A percentile compares a stretch with the other conserved stretches of the same genome.
Conservation (phyloP, 345 rosid species). For the Lagerstroemia speciosa region DNA sequence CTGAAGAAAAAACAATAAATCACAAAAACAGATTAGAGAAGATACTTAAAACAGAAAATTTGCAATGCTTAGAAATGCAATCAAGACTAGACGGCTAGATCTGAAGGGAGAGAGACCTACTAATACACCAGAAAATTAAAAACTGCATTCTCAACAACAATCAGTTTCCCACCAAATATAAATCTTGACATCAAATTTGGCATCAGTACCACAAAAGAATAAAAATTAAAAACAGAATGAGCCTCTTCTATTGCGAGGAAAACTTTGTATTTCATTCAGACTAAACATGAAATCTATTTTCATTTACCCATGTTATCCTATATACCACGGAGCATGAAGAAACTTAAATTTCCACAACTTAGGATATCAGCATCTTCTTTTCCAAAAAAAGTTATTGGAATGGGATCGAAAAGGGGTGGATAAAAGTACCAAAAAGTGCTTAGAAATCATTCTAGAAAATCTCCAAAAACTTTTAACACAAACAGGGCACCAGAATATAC, state of each 20-base stretch:
- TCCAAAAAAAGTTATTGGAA: not conserved
- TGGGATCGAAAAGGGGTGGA: not conserved
- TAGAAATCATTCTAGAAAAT: not conserved
- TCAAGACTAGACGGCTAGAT: not conserved
- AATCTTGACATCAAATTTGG: not conserved
- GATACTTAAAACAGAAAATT: not conserved
- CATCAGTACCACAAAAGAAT: not conserved
- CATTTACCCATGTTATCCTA: not conserved
- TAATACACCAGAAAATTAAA: not conserved
- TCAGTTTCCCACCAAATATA: not conserved
- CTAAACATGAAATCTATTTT: not conserved
- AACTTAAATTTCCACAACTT: not conserved
- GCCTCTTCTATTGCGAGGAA: not conserved
- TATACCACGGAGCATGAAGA: not conserved
- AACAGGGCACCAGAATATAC: not conserved
- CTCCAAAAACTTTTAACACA: not conserved
- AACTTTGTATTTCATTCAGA: not conserved
- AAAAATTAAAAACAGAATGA: not conserved
- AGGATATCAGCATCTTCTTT: not conserved
- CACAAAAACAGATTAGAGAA: not conserved
- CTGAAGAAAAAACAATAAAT: slow-evolving; percentile 27
- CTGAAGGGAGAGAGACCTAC: not conserved
- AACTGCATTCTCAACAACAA: not conserved
- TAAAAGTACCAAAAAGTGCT: not conserved
- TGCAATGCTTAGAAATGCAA: not conserved